Conservation (phyloP, 1,284 basidiomycete species). For the Taiwanofungus camphoratus region DNA sequence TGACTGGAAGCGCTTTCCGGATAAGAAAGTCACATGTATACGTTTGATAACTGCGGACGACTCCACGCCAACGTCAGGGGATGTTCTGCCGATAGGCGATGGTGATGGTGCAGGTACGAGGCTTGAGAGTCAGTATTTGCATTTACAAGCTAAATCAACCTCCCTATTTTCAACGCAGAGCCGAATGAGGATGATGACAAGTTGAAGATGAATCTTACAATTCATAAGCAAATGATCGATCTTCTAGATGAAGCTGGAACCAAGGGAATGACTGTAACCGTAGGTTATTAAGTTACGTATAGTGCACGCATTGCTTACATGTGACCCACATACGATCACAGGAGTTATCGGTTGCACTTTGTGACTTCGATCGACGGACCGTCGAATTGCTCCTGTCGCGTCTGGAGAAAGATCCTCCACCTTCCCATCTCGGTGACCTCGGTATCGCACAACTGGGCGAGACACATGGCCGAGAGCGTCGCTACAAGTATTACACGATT, state of each 20-base stretch:
- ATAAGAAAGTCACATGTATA: slow-evolving; percentile 52
- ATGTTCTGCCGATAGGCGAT: neutral
- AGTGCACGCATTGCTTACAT: slow-evolving; percentile 10
- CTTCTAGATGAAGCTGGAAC: slow-evolving; percentile 60
- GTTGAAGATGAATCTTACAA: slow-evolving; percentile 54
- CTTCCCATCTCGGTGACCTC: slow-evolving; percentile 64
- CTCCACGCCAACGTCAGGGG: neutral
- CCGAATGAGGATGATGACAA: slow-evolving; percentile 12
- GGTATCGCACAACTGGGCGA: slow-evolving; percentile 66
- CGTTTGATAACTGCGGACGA: slow-evolving; percentile 38
- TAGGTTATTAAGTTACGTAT: slow-evolving; percentile 27
- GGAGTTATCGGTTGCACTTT: slow-evolving; percentile 63
- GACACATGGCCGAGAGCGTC: slow-evolving; percentile 72
- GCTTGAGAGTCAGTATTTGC: no score
- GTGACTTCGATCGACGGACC: slow-evolving; percentile 71
- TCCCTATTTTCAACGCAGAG: no score
- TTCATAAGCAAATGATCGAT: slow-evolving; percentile 73
- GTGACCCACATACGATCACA: slow-evolving; percentile 24
- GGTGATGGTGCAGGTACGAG: no score
- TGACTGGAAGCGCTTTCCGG: slow-evolving; percentile 36
- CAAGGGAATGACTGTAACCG: slow-evolving; percentile 65
- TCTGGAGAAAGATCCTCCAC: slow-evolving; percentile 56
- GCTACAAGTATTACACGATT: slow-evolving; percentile 73
- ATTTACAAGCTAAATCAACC: no score
- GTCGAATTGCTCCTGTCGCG: slow-evolving; percentile 71